These are phyloP conservation scores for Geotrichum klebahnii DNA, from an alignment of 1,139 yeast genomes.

Conservation along the genomic window DNA sequence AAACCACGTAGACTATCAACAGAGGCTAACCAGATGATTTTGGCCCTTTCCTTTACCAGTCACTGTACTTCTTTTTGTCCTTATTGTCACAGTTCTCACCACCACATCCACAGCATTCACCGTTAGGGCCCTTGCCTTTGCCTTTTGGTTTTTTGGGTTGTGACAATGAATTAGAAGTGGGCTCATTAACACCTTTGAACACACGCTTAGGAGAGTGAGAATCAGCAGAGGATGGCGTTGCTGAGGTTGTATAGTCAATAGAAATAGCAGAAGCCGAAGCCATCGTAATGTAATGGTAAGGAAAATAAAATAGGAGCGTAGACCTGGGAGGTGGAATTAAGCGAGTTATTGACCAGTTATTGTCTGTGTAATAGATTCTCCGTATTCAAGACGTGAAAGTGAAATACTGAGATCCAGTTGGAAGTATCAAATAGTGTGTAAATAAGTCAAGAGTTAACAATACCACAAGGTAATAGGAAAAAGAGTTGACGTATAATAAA, in stretches of 20 bases:
- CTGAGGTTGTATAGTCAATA: not conserved
- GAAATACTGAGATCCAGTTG: too few relatives aligned
- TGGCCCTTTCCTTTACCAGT: constrained; percentile 16
- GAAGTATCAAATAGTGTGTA: too few relatives aligned
- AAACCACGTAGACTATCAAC: too few relatives aligned
- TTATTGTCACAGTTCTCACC: constrained; percentile 31
- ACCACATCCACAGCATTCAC: constrained; percentile 46
- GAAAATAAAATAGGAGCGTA: too few relatives aligned
- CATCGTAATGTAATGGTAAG: too few relatives aligned
- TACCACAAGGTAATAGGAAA: not conserved
- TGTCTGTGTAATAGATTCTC: too few relatives aligned
- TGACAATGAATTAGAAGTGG: not conserved
- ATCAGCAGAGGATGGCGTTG: not conserved
- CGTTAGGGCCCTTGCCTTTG: constrained; percentile 17
- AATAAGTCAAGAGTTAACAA: not conserved
- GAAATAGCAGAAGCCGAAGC: constrained; percentile 1
- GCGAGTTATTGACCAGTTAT: too few relatives aligned
- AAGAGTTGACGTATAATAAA: not conserved
- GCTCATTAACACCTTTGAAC: constrained; percentile 10
- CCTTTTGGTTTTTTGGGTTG: not conserved
- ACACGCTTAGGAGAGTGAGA: constrained; percentile 16
- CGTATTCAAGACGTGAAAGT: too few relatives aligned
- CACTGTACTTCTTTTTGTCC: constrained; percentile 20
- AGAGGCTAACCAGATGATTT: too few relatives aligned
- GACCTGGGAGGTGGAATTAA: too few relatives aligned